phyloP scores from a whole-genome alignment of 2,329 filamentous ascomycete genomes.

The Paraphaeosphaeria minitans region DNA sequence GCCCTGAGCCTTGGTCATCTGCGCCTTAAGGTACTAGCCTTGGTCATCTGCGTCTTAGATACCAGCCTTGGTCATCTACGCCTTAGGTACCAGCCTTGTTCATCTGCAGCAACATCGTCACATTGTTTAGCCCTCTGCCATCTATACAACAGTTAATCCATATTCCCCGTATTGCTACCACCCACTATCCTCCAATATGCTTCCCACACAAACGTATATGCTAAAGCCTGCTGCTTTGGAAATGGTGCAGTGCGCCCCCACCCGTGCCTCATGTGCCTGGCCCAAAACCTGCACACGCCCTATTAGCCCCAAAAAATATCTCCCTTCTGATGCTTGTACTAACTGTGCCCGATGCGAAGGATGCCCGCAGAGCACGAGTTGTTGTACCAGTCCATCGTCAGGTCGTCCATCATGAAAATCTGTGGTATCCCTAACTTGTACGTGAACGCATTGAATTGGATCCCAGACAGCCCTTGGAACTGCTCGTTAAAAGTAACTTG shows the following conservation, averaged over 20 bases:
- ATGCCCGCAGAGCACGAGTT: conserved; percentile 55
- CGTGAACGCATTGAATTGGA: conserved; percentile 56
- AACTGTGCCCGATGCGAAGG: conserved; percentile 38
- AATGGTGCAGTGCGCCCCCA: not conserved
- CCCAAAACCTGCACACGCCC: conserved; percentile 2
- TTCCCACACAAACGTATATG: not conserved
- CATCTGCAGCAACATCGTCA: conserved; percentile 9
- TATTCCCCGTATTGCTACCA: conserved; percentile 6
- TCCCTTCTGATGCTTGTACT: conserved; percentile 16
- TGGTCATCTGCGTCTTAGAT: too few species aligned
- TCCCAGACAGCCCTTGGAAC: conserved; percentile 50
- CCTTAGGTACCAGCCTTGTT: not conserved
- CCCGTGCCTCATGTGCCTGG: not conserved
- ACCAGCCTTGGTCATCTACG: too few species aligned
- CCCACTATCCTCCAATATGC: conserved; percentile 7
- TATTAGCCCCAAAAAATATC: conserved; percentile 4
- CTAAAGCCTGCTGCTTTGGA: conserved; percentile 3
- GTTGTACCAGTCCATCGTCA: conserved; percentile 57
- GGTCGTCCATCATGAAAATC: conserved; percentile 55
- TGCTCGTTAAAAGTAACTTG: conserved; percentile 49
- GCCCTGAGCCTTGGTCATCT: too few species aligned
- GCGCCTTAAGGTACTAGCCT: too few species aligned
- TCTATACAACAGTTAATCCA: not conserved
- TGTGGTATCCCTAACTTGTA: conserved; percentile 45
- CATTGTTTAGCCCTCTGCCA: not conserved